Evolutionary conservation across 2,329 filamentous ascomycete species (phyloP).

Genomic region (Fusarium sp.): DNA sequence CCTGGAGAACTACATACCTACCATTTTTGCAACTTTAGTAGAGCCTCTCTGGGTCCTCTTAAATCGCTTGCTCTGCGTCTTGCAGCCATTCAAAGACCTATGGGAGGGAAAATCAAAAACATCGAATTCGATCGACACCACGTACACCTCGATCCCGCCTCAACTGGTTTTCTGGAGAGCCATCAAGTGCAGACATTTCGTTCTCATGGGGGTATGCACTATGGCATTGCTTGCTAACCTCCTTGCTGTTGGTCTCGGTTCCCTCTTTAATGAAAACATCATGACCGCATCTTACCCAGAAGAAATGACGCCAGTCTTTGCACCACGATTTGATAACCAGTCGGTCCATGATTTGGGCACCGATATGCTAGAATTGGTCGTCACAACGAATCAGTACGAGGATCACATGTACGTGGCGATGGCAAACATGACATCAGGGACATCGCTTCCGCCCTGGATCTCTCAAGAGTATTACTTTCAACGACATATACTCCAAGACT

Average conservation of each 20-base stretch:
- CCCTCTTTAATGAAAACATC: constrained; percentile 60
- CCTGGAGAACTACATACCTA: constrained; percentile 65
- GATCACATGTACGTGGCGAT: constrained; percentile 53
- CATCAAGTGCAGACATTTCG: constrained; percentile 57
- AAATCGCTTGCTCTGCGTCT: constrained; percentile 64
- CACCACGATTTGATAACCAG: constrained; percentile 39
- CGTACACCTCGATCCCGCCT: constrained; percentile 68
- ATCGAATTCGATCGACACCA: constrained; percentile 56
- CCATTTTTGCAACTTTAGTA: constrained; percentile 64
- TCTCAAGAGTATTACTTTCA: constrained; percentile 61
- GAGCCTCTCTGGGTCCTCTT: constrained; percentile 70
- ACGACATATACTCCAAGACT: constrained; percentile 51
- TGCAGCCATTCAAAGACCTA: constrained; percentile 67
- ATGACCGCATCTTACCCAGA: constrained; percentile 6
- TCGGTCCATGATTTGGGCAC: constrained; percentile 11
- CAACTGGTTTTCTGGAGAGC: constrained; percentile 64
- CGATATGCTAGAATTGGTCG: not conserved
- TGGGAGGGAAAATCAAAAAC: constrained; percentile 53
- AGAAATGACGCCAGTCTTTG: constrained; percentile 29
- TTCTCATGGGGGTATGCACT: constrained; percentile 61
- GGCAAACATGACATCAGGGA: constrained; percentile 60
- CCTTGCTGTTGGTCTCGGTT: constrained; percentile 64
- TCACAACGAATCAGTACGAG: constrained; percentile 18
- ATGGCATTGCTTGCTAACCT: constrained; percentile 65
- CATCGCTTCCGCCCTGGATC: constrained; percentile 63